Evolutionary conservation across 164 flowering plant genomes (phyloP).

Genomic region (Sedum album): DNA sequence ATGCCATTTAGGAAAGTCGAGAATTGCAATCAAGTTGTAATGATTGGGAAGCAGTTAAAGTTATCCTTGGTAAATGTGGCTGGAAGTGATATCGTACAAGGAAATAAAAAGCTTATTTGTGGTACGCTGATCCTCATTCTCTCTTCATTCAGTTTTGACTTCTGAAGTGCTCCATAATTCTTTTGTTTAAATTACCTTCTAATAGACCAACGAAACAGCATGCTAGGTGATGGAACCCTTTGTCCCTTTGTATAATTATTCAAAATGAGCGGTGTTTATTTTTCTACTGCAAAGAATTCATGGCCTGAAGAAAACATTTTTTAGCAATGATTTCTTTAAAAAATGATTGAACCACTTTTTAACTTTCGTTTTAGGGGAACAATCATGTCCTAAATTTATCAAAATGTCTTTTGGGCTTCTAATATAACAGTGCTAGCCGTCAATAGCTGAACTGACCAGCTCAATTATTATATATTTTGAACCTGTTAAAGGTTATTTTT

Average conservation of each 20-base stretch:
- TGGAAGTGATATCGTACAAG: slow-evolving; percentile 9
- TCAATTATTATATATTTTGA: background rate
- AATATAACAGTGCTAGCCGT: background rate
- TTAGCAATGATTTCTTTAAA: background rate
- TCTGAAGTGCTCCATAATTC: background rate
- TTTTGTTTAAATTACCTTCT: background rate
- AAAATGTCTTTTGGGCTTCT: background rate
- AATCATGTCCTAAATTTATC: background rate
- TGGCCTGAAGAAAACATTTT: background rate
- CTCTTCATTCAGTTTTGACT: background rate
- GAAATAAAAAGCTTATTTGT: slow-evolving; percentile 9
- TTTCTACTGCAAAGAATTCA: background rate
- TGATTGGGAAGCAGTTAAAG: slow-evolving; percentile 6
- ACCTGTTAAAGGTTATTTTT: background rate
- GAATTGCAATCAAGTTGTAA: slow-evolving; percentile 12
- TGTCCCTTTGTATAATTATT: background rate
- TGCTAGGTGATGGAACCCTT: background rate
- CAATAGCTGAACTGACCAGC: background rate
- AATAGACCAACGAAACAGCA: background rate
- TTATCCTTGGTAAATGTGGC: slow-evolving; percentile 11
- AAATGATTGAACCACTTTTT: background rate
- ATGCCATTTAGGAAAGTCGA: slow-evolving; percentile 13
- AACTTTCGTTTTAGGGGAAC: background rate
- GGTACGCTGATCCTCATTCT: background rate
- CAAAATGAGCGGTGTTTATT: background rate